phyloP scores from a whole-genome alignment of 2,329 filamentous ascomycete species.

The Teratosphaeria nubilosa region DNA sequence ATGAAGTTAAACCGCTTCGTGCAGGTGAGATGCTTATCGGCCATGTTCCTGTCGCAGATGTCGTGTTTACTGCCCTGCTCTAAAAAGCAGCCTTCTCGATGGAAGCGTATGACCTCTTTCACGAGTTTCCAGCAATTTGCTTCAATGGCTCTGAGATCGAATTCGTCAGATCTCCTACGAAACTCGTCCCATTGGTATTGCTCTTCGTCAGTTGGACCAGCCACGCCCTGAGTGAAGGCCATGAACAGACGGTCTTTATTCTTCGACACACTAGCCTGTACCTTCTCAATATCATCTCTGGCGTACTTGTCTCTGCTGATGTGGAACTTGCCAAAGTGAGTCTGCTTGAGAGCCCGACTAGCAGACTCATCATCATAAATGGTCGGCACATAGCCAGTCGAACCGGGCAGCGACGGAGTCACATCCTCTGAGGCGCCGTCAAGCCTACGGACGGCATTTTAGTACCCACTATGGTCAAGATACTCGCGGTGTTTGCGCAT shows the following conservation, averaged over 20 bases:
- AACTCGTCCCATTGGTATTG: too few species aligned
- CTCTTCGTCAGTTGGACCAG: too few species aligned
- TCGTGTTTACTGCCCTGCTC: too few species aligned
- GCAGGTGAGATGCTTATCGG: too few species aligned
- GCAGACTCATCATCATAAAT: not conserved
- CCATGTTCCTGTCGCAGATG: too few species aligned
- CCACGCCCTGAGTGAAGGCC: too few species aligned
- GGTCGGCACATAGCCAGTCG: not conserved
- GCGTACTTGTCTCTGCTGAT: not conserved
- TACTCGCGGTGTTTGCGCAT: not conserved
- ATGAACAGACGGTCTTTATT: not conserved
- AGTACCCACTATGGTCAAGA: not conserved
- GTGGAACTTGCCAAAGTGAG: not conserved
- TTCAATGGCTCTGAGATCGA: too few species aligned
- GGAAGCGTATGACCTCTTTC: too few species aligned
- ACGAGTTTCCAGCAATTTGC: too few species aligned
- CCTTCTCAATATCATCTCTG: not conserved
- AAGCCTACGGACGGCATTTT: not conserved
- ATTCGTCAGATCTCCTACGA: too few species aligned
- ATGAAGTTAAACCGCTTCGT: too few species aligned
- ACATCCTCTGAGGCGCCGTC: not conserved
- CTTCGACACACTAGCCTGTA: not conserved
- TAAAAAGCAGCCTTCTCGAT: too few species aligned
- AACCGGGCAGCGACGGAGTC: not conserved
- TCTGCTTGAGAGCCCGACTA: not conserved